These are phyloP conservation scores for Suhomyces bolitotheri DNA, from an alignment of 1,139 yeast genomes.

Conservation along the genomic window DNA sequence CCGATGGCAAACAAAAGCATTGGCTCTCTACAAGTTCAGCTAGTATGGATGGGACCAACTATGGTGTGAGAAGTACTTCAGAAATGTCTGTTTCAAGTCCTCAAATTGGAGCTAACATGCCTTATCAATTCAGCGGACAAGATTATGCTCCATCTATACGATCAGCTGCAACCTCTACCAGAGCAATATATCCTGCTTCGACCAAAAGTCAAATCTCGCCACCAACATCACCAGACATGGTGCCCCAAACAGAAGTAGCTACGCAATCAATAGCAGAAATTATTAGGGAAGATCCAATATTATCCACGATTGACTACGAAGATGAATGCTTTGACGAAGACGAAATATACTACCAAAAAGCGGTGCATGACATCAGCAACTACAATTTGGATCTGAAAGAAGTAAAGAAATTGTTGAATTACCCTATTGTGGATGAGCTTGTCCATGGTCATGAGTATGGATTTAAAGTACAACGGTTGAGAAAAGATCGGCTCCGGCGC, in stretches of 20 bases:
- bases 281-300: conserved; percentile 24
- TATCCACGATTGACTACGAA: conserved; percentile 30
- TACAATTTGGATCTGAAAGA: conserved; percentile 41
- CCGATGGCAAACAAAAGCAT: conserved; percentile 77
- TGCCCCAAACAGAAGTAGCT: conserved; percentile 5
- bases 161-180: conserved; percentile 37
- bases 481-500: conserved; percentile 23
- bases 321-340: conserved; percentile 44
- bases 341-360: conserved; percentile 36
- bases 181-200: conserved; percentile 35
- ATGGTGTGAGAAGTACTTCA: conserved; percentile 28
- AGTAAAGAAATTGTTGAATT: conserved; percentile 38
- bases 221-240: conserved; percentile 20
- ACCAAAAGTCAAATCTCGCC: conserved; percentile 27
- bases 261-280: conserved; percentile 25
- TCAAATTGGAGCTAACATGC: conserved; percentile 1
- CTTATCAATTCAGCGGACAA: conserved; percentile 1
- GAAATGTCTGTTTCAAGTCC: conserved; percentile 24
- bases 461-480: conserved; percentile 41
- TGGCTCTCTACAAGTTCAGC: conserved; percentile 61
- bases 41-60: conserved; percentile 13
- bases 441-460: conserved; percentile 46
- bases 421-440: conserved; percentile 49
- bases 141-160: conserved; percentile 34
- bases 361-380: conserved; percentile 39